phyloP scores from a whole-genome alignment of 2,329 filamentous ascomycete genomes.

The Fusarium sp. region DNA sequence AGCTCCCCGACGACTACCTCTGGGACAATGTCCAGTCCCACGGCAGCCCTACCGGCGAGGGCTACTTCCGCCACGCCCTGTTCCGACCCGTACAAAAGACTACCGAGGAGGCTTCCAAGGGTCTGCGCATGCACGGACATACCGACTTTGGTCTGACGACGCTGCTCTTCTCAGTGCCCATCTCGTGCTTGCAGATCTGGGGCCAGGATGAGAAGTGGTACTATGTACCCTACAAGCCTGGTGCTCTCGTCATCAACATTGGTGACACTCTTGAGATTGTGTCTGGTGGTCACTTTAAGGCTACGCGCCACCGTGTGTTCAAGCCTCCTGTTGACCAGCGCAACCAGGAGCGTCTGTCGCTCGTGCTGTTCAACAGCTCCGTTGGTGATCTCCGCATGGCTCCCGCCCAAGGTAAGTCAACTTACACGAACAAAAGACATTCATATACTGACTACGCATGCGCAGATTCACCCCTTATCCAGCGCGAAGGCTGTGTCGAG shows the following conservation, averaged over 20 bases:
- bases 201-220: conserved; percentile 41
- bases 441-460: neutral
- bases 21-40: conserved; percentile 43
- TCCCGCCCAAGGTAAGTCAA: conserved; percentile 50
- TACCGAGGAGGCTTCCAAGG: conserved; percentile 38
- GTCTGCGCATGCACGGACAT: conserved; percentile 41
- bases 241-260: conserved; percentile 42
- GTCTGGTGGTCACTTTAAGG: conserved; percentile 41
- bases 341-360: conserved; percentile 57
- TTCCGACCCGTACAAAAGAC: conserved; percentile 39
- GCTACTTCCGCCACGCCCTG: conserved; percentile 40
- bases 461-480: conserved; percentile 50
- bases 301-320: conserved; percentile 38
- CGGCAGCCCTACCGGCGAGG: conserved; percentile 41
- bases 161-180: conserved; percentile 34
- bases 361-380: conserved; percentile 64
- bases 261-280: conserved; percentile 41
- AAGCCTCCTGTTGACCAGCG: conserved; percentile 40
- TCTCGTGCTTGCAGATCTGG: conserved; percentile 44
- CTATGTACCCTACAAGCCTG: conserved; percentile 41
- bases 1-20: conserved; percentile 41
- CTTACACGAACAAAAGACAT: neutral
- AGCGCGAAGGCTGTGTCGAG: conserved; percentile 59
- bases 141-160: conserved; percentile 40
- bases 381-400: conserved; percentile 60